Base-by-base conservation (phyloP, 768 basidiomycete genomes). In the Leccinum truebloodii region DNA sequence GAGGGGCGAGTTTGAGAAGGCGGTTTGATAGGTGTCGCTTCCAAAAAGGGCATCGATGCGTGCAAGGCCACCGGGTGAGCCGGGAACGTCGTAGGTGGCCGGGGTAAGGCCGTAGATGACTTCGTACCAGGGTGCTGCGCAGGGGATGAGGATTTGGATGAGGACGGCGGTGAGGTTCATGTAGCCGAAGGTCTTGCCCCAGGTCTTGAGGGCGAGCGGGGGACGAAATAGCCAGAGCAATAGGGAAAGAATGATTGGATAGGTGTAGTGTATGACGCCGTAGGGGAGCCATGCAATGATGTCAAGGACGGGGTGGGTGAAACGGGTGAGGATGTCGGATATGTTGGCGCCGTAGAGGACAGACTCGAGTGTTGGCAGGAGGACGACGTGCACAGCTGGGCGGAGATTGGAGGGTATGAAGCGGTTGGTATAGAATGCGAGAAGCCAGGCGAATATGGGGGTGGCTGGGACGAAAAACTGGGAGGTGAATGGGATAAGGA, bases 331-430 rank as follows among this genome's bases (percentile, higher is more conserved):
- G 72, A 98, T 89, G 76, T 98, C 95, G 37, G 94, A 96, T 59
- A 98, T 94, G 76, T 98, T 98, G 58, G 95, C 96, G 2, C 97
- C 97, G 73, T 97, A 98, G 4, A 98, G 81, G 30, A 97, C 94
- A 20, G 90, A 86, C 71, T 99, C 97, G 56, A 98, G 85, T 0
- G 96, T 96, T 0, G 97, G 96, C 6, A 99, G 87, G 10, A 98
- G 81, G 35, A 92, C 88, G 64, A 99, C 96, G 58, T 91, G 94
- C 28, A 98, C 92, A 26, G 81, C 76, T 0, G 97, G 97, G 3
- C 97, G 83, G 74, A 83, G 86, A 16, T 75, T 63, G 7, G 81
- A 78, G 0, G 95, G 92, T 57, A 98, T 92, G 77, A 91, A 98
- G 16, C 89, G 83, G 22, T 91, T 91, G 4, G 89, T 85, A 78